Conservation (phyloP, 2,329 filamentous ascomycete genomes). For the Plenodomus tracheiphilus region DNA sequence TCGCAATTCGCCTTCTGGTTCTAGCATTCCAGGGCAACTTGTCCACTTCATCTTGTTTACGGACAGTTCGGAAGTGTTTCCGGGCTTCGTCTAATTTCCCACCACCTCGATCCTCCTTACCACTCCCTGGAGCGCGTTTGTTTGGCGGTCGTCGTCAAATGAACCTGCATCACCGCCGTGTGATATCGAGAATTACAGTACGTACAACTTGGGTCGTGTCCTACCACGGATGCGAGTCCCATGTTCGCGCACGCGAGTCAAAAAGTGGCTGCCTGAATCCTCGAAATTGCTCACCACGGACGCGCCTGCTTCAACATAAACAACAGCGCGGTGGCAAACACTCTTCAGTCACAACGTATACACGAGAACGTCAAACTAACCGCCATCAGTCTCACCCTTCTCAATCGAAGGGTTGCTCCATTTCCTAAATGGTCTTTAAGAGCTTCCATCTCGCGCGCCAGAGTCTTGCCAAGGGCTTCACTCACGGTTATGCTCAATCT, state of each 20-base stretch:
- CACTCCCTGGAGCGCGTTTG: conserved; percentile 71
- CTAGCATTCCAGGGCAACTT: neutral
- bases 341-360: conserved; percentile 1
- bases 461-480: conserved; percentile 95
- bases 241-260: conserved; percentile 15
- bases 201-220: conserved; percentile 36
- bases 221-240: conserved; percentile 4
- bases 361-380: conserved; percentile 17
- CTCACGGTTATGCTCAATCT: conserved; percentile 96
- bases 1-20: conserved; percentile 10
- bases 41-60: neutral
- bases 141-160: conserved; percentile 96
- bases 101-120: conserved; percentile 19
- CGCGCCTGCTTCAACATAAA: neutral
- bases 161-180: conserved; percentile 80
- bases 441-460: conserved; percentile 88
- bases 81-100: conserved; percentile 17
- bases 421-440: conserved; percentile 85
- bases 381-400: conserved; percentile 51
- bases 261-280: conserved; percentile 23
- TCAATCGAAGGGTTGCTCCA: conserved; percentile 63
- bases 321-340: neutral
- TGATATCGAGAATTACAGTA: conserved; percentile 65
- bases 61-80: neutral
- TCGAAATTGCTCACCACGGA: conserved; percentile 2